A percentile compares a stretch with the other conserved stretches of the same genome.
phyloP scores from a whole-genome alignment of 2,329 filamentous ascomycete genomes.

The Trichoderma hamatum region DNA sequence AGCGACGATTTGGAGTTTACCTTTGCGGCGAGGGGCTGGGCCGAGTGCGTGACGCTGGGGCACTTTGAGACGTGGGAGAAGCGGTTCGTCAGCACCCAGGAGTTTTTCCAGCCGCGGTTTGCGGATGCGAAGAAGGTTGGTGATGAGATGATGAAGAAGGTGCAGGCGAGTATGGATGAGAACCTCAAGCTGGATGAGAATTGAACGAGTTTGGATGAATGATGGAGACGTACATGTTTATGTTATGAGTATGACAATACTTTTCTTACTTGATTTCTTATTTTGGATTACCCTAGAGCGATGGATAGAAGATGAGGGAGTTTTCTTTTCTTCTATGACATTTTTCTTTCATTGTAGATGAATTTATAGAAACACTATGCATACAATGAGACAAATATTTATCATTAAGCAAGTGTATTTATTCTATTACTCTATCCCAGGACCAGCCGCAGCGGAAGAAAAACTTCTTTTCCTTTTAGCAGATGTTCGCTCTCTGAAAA shows the following conservation, averaged over 20 bases:
- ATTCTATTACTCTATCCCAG: background rate
- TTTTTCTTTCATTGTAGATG: background rate
- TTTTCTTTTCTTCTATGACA: background rate
- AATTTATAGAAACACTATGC: background rate
- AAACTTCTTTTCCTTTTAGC: background rate
- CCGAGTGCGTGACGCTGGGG: slow-evolving; percentile 85
- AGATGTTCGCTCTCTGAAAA: background rate
- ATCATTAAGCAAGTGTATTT: background rate
- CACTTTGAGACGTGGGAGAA: slow-evolving; percentile 93
- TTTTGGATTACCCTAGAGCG: background rate
- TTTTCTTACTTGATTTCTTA: background rate
- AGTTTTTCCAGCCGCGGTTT: slow-evolving; percentile 90
- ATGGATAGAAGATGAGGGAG: background rate
- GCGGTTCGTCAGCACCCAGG: slow-evolving; percentile 86
- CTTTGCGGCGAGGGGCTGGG: slow-evolving; percentile 95
- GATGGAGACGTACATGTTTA: background rate
- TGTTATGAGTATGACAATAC: background rate
- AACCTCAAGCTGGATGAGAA: slow-evolving; percentile 24
- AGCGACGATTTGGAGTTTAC: slow-evolving; percentile 96
- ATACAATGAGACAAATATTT: background rate
- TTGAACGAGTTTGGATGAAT: background rate
- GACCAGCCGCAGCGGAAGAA: background rate
- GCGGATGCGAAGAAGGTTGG: slow-evolving; percentile 83
- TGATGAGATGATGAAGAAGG: slow-evolving; percentile 96
- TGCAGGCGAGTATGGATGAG: slow-evolving; percentile 74